Conservation (phyloP, 2,329 filamentous ascomycete genomes). For the Geoglossum cookeanum region DNA sequence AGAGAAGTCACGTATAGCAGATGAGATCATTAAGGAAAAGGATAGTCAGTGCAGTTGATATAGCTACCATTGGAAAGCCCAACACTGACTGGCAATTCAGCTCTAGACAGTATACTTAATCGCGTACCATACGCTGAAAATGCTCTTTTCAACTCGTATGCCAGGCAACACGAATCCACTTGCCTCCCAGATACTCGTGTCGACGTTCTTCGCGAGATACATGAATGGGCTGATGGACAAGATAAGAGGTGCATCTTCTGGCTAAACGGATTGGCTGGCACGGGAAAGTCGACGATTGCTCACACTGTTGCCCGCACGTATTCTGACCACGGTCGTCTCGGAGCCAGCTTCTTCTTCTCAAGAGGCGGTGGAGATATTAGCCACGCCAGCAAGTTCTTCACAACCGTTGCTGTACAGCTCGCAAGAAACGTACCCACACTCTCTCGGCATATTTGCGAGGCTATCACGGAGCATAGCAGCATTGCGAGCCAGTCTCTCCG, state of each 20-base stretch:
- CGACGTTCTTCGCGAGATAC: conserved; percentile 12
- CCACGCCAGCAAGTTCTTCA: conserved; percentile 20
- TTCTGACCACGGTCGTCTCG: conserved; percentile 12
- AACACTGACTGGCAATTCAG: not conserved
- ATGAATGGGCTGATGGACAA: conserved; percentile 12
- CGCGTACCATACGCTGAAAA: conserved; percentile 6
- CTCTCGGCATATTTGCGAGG: conserved; percentile 12
- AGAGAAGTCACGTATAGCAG: too few relatives aligned
- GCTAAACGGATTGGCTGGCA: conserved; percentile 22
- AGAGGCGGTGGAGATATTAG: conserved; percentile 22
- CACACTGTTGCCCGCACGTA: conserved; percentile 17
- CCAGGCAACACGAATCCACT: conserved; percentile 10
- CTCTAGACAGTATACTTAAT: not conserved
- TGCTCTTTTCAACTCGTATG: conserved; percentile 12
- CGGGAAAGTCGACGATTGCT: conserved; percentile 20
- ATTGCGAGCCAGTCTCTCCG: conserved; percentile 15
- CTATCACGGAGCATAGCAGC: conserved; percentile 16
- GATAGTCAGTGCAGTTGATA: too few relatives aligned
- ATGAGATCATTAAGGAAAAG: too few relatives aligned
- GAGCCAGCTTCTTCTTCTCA: conserved; percentile 28
- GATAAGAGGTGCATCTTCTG: conserved; percentile 17
- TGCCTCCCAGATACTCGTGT: conserved; percentile 13
- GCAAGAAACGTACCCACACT: conserved; percentile 15
- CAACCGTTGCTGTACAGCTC: conserved; percentile 23
- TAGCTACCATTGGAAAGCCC: too few relatives aligned